Evolutionary conservation across 2,329 filamentous ascomycete species (phyloP), one percentile per base, ranked within the genome.

Genomic region (Aspergillus ruber): DNA sequence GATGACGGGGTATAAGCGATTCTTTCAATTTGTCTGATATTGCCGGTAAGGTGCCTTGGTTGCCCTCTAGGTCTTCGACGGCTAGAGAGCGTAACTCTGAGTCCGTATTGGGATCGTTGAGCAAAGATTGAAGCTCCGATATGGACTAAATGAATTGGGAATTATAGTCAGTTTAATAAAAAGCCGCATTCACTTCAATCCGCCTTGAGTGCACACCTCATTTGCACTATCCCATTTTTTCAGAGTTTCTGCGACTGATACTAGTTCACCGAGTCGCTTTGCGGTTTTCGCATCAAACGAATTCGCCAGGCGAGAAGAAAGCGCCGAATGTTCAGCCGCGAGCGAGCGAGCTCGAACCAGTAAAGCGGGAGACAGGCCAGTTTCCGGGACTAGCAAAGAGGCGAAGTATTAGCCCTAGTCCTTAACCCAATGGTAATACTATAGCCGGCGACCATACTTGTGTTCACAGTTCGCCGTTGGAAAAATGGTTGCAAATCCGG

Each of bases 1-100:
- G 88, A 65, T 98, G 90, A 36, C 83, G 81, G 1, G 93, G 93
- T 13, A 95, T 86, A 45, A 98, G 78, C 41, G 86, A 83, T 18
- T 79, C 81, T 21, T 88, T 88, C 39, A 98, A 78, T 32, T 79
- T 80, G 33, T 77, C 77, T 0, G 83, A 82, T 21, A 94, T 78
- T 0, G 70, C 63, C 2, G 78, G 75, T 20, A 96, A 77, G 49
- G 79, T 74, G 5, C 76, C 69, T 13, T 77, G 73, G 9, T 88
- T 89, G 2, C 77, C 67, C n/a, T 74, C 72, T 7, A 97, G 76
- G 64, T 98, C 93, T 46, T 83, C 78, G 36, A 75, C 66, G 6
- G 83, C 83, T 40, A 85, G 72, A 25, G 75, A 69, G 46, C 74
- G 76, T 49, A 86, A 69, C 57, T 84, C 82, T 1, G 74, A 56